phyloP scores from a whole-genome alignment of 176 grass and related monocot genomes.

The Alloteropsis semialata region DNA sequence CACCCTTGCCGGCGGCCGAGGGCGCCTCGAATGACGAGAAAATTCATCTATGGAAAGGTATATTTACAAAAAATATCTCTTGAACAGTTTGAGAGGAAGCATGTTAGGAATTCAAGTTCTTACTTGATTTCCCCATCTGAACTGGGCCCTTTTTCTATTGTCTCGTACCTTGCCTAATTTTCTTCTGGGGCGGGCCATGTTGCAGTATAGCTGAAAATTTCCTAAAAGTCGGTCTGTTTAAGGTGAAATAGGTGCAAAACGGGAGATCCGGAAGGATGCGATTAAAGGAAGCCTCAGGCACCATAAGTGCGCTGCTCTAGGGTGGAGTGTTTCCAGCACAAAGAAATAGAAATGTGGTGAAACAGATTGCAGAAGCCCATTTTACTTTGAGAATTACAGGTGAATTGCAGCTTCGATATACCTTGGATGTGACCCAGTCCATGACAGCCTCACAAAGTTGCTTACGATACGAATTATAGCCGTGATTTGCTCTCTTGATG shows the following conservation, averaged over 20 bases:
- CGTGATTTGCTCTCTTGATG: constrained; percentile 80
- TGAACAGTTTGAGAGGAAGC: not conserved
- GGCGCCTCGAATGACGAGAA: no score
- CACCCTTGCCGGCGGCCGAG: no score
- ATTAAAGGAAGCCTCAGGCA: not conserved
- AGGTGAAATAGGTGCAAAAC: not conserved
- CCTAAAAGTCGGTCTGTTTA: not conserved
- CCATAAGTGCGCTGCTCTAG: not conserved
- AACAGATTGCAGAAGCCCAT: not conserved
- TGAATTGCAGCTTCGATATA: not conserved
- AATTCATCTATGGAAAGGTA: not conserved
- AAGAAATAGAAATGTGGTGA: not conserved
- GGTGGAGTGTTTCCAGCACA: not conserved
- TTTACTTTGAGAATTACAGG: not conserved
- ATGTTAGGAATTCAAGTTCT: not conserved
- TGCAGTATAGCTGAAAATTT: not conserved
- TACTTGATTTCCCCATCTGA: not conserved
- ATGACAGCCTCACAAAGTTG: constrained; percentile 51
- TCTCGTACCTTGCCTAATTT: not conserved
- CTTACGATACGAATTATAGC: constrained; percentile 64
- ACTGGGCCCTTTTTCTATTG: not conserved
- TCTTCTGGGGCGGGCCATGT: not conserved
- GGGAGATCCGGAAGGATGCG: not conserved
- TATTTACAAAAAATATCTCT: no score
- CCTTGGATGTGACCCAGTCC: constrained; percentile 46